Base-by-base conservation (phyloP, 768 basidiomycete species). In the Boletus sp. region DNA sequence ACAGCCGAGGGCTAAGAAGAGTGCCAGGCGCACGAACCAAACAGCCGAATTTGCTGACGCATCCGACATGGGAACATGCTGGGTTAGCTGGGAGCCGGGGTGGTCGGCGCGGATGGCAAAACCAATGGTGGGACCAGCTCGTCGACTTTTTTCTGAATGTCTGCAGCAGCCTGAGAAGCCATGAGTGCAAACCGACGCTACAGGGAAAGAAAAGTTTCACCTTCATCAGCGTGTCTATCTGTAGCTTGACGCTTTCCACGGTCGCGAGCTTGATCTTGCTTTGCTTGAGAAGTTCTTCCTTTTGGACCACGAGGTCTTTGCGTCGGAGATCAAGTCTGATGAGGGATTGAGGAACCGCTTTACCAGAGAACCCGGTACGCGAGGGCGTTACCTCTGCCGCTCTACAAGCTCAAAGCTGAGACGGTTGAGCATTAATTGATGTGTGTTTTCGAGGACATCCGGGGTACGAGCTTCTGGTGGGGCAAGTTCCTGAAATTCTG, bases 341-440 rank as follows among this genome's bases (percentile, higher is more conserved):
- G 45, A 41, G 15, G 43, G 32, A 27, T 39, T 55, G 37, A 57
- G 42, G 54, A 25, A 54, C 37, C 6, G 35, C 41, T 51, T 42
- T 50, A 48, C 4, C 11, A 40, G 45, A 33, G 51, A 35, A 54
- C 51, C 34, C 56, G 57, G 39, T 41, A 39, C 23, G 27, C 3
- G 19, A 5, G 8, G 29, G 21, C 38, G 59, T 75, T 65, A 92
- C 93, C 93, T 81, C 74, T 93, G 88, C 49, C 93, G 86, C 74
- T 94, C 93, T 32, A 81, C 82, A 33, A 93, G 83, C 71, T 95
- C 93, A 61, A 94, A 93, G 67, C 83, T 86, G 41, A 95, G 77
- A 49, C 91, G 84, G 65, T 85, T 92, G 57, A 94, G 81, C 88
- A 93, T 92, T 37, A 93, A 79, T 59, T 90, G 85, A 70, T 93